Evolutionary conservation across 148 eudicot genomes (phyloP), one percentile per base, ranked within the genome.

Genomic region (Rhododendron ovatum): DNA sequence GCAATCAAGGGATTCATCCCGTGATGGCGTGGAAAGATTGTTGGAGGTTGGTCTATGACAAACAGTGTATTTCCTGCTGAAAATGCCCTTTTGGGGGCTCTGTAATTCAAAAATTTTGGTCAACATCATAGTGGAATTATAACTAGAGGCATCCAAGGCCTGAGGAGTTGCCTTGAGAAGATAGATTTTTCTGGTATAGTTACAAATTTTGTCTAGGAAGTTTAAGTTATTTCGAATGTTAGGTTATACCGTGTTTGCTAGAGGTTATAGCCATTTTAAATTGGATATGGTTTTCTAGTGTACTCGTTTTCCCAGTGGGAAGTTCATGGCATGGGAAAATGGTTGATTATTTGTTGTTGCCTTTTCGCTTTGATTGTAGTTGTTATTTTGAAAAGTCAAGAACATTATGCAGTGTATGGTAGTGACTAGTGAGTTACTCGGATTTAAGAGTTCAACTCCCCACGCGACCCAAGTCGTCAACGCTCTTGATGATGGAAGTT

Each of bases 21-120:
- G 75, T 90, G 67, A 84, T 86, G 88, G 91, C 81, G 1, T 94
- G 98, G 98, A 91, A 88, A 86, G 85, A 17, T 67, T 91, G 86
- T 67, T 91, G 88, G 93, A 93, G 87, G 92, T 86, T 53, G 85
- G 80, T 51, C 20, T 61, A 65, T 24, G 78, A 80, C 65, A 53
- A 61, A 26, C 57, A 50, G 37, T 53, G 48, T 81, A 82, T 57
- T 82, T 73, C 67, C 33, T 82, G 69, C 51, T 41, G 26, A 41
- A 48, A 61, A 24, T 30, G 55, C 22, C 48, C 85, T 76, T 50
- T 2, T 65, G 4, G 28, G n/a, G 33, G 15, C 35, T 33, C 45
- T 69, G 37, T 80, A 75, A 48, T 33, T 45, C 20, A 3, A 69
- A 2, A 67, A 22, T 80, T 85, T 80, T 45, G 13, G 13, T 53